Evolutionary conservation across 2,329 filamentous ascomycete genomes (phyloP), one percentile per base, ranked within the genome.

Genomic region (Xylaria sp.): DNA sequence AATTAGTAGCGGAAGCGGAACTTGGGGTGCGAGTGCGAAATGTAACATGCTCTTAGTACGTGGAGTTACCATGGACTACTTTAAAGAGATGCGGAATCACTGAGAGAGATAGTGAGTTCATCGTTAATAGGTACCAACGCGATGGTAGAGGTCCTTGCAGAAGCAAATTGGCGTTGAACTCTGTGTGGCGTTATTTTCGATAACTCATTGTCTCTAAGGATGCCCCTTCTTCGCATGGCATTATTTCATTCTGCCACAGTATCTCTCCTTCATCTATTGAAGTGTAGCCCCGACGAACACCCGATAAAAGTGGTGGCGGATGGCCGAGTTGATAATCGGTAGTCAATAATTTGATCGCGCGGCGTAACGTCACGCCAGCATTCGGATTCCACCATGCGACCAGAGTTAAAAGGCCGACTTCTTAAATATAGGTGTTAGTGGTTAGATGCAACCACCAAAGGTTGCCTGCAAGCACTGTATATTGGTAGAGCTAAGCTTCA

Each of bases 401-500:
- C 1, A 37, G 34, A 37, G 1, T 37, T 37, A 37, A 37, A 6
- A 37, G 34, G 5, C 34, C 7, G 34, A 10, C 34, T 37, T 37
- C 23, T 25, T 25, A 1, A 25, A 25, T 25, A 25, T 25, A 3
- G 23, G 5, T 34, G 31, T 34, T n/a, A 15, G 18, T 23, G 8
- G 9, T 25, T 54, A 7, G 20, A 34, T 10, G 23, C 13, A 46
- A 28, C 7, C 12, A 20, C 34, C 18, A 18, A 20, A 6, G 3
- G n/a, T 15, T 25, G 51, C 37, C 39, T 12, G 13, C 15, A 13
- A 60, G 10, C 6, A 13, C 6, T 51, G 23, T 13, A 25, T 41
- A 50, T 62, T 31, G 13, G 57, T 50, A 37, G 46, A 66, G 20
- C 57, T 10, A 34, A 60, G 56, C 34, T 59, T 23, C 18, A 20